phyloP scores from a whole-genome alignment of 768 basidiomycete species.

The Boletus pseudo-olivaceus region DNA sequence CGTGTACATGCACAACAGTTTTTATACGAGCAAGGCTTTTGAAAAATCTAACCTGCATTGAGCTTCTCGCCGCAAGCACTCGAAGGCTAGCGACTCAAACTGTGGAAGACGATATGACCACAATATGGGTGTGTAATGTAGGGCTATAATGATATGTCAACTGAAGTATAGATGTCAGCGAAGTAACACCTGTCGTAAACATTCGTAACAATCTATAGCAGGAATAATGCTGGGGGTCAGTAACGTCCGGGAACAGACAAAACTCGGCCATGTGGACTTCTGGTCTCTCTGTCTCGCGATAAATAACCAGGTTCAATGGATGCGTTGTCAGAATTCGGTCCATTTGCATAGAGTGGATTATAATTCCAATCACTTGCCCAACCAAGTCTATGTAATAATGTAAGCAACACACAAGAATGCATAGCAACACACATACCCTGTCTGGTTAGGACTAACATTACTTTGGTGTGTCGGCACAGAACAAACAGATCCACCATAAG shows the following conservation, averaged over 20 bases:
- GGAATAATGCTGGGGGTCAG: conserved; percentile 7
- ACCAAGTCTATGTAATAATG: conserved; percentile 1
- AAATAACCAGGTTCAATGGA: conserved; percentile 1
- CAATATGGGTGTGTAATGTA: conserved; percentile 15
- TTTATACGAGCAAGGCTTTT: neutral
- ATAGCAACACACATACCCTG: conserved; percentile 10
- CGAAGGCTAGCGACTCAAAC: too few relatives aligned
- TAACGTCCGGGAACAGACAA: conserved; percentile 13
- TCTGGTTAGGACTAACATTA: conserved; percentile 1
- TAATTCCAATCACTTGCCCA: conserved; percentile 24
- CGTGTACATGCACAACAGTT: neutral
- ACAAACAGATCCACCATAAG: conserved; percentile 4
- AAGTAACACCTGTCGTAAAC: neutral
- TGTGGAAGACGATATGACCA: conserved; percentile 1
- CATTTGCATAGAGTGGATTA: conserved; percentile 7
- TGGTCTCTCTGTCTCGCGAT: conserved; percentile 3
- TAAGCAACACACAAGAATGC: neutral
- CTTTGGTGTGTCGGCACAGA: conserved; percentile 1
- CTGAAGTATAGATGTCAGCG: neutral
- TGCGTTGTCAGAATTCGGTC: conserved; percentile 1
- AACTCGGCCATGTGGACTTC: conserved; percentile 3
- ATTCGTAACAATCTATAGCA: conserved; percentile 1
- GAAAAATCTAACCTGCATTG: too few relatives aligned
- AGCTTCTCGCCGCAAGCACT: too few relatives aligned
- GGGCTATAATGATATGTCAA: conserved; percentile 6